Evolutionary conservation across 148 eudicot genomes (phyloP), one percentile per base, ranked within the genome.

Genomic region (Spergularia marina): DNA sequence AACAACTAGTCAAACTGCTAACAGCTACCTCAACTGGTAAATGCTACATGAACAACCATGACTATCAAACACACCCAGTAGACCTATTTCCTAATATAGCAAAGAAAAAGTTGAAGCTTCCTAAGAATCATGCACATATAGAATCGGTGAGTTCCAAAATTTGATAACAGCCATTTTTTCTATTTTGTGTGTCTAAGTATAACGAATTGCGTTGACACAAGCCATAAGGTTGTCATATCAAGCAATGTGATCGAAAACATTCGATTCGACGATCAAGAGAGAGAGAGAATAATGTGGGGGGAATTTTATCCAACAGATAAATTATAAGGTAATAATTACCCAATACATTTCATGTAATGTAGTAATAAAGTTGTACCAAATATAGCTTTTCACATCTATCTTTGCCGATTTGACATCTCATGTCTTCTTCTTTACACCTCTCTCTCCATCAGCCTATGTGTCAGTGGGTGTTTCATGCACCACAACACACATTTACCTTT

Each of bases 301-400:
- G 57, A 20, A 75, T 54, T 63, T 71, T 65, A 66, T 76, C 73
- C 83, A 76, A 12, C 77, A 76, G 80, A 72, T 71, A 74, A 61
- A 81, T 81, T 36, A 81, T 81, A 59, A 17, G 61, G 70, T 73
- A 81, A 81, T 76, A 65, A 81, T 77, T 76, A 81, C 70, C 72
- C 83, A 75, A 76, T 75, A 70, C 59, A 53, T 55, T 71, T 66
- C 60, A 25, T 25, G 59, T 64, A 56, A 53, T 14, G 67, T 8
- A 47, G 14, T 67, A 12, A 12, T 5, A 76, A 69, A 61, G 68
- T 41, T 36, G 74, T 74, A 69, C 75, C 55, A 52, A 69, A 16
- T 23, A 17, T 36, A 64, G 76, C 79, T 76, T 71, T 53, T 58
- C 23, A 16, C 57, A 68, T 52, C 3, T n/a, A 39, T 55, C 59